phyloP scores from a whole-genome alignment of 768 basidiomycete genomes.

The Suillus discolor region DNA sequence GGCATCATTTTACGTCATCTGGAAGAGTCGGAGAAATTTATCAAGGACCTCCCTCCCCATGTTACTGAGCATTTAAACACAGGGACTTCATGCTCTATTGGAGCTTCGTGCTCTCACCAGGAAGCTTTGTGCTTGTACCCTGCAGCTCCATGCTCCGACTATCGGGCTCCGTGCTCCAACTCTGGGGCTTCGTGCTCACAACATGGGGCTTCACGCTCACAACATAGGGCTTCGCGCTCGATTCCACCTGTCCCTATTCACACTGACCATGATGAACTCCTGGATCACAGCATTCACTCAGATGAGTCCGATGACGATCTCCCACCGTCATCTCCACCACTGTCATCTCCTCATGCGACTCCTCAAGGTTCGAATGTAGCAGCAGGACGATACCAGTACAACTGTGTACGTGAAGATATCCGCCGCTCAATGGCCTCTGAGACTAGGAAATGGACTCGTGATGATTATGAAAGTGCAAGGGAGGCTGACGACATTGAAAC shows the following conservation, averaged over 20 bases:
- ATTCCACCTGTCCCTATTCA: background rate
- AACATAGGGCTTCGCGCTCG: background rate
- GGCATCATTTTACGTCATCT: background rate
- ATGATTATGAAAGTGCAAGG: background rate
- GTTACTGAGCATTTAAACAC: background rate
- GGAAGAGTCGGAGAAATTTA: background rate
- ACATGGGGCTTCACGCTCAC: background rate
- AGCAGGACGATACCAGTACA: background rate
- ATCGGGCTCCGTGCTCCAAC: background rate
- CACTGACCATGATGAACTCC: background rate
- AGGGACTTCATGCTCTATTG: background rate
- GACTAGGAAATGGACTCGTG: background rate
- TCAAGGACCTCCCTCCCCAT: background rate
- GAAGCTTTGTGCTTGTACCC: background rate
- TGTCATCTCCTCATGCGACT: background rate
- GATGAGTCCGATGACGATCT: background rate
- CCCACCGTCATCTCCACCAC: background rate
- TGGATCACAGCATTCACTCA: background rate
- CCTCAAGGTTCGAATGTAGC: background rate
- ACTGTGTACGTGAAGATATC: background rate
- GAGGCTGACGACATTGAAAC: background rate
- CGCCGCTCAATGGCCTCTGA: background rate
- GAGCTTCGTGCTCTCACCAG: background rate
- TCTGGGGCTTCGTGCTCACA: background rate
- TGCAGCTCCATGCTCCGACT: background rate